These are phyloP conservation scores for Theileria annulata DNA, from an alignment of 169 alveolate genomes.

Conservation along the genomic window DNA sequence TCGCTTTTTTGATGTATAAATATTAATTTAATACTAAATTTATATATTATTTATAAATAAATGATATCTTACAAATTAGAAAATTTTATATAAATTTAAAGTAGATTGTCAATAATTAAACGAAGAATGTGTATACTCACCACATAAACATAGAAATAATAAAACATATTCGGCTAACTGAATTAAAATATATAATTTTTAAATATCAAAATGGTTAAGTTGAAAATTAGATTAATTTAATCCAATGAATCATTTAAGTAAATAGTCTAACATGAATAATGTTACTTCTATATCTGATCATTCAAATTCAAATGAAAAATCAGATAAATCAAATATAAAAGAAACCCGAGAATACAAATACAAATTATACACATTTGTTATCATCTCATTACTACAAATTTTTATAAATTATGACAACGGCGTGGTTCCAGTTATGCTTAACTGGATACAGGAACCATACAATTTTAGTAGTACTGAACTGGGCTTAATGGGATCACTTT, in stretches of 20 bases:
- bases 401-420: constrained; percentile 64
- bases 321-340: neutral
- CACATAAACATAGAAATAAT: neutral
- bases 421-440: constrained; percentile 51
- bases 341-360: neutral
- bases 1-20: neutral
- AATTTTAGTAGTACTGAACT: constrained; percentile 42
- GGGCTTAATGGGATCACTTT: constrained; percentile 74
- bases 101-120: no score
- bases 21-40: neutral
- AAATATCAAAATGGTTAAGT: neutral
- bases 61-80: neutral
- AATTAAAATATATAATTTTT: no score
- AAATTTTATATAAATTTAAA: no score
- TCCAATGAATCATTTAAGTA: neutral
- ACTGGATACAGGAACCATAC: constrained; percentile 52
- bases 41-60: no score
- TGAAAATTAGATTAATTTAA: no score
- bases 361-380: constrained; percentile 26
- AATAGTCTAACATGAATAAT: neutral
- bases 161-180: neutral
- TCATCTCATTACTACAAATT: constrained; percentile 43
- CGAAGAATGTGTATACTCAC: neutral
- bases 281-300: neutral
- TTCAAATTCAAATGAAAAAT: neutral